phyloP scores from a whole-genome alignment of 768 basidiomycete genomes.

The Termitomyces sp. region DNA sequence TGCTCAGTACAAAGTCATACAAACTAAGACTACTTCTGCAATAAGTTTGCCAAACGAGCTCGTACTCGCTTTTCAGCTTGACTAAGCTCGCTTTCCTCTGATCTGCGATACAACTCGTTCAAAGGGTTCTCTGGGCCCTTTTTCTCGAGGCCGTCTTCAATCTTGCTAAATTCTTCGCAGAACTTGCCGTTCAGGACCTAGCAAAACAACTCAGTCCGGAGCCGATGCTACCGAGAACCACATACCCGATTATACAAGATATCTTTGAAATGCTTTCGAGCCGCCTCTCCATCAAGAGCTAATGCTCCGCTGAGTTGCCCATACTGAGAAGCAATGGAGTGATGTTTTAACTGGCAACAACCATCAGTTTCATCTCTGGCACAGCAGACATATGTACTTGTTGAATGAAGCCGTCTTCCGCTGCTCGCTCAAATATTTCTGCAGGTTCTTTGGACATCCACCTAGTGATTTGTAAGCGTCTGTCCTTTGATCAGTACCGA shows the following conservation, averaged over 20 bases:
- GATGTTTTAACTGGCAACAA: constrained; percentile 44
- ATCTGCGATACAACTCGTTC: constrained; percentile 43
- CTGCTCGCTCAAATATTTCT: constrained; percentile 62
- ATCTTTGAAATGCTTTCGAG: constrained; percentile 48
- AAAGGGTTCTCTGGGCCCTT: constrained; percentile 50
- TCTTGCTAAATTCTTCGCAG: constrained; percentile 44
- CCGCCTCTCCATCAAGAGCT: constrained; percentile 43
- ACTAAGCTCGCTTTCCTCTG: constrained; percentile 45
- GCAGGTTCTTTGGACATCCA: constrained; percentile 73
- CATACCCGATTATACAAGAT: constrained; percentile 52
- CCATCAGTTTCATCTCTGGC: constrained; percentile 1
- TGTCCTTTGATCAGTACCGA: too few species aligned
- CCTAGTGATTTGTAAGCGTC: constrained; percentile 20
- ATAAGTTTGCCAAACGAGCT: constrained; percentile 33
- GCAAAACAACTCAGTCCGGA: background rate
- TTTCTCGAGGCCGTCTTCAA: constrained; percentile 52
- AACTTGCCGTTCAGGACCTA: constrained; percentile 59
- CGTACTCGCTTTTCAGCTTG: constrained; percentile 58
- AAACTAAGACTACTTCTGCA: constrained; percentile 12
- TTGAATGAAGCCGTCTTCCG: constrained; percentile 57
- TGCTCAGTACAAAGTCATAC: constrained; percentile 8
- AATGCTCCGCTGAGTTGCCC: constrained; percentile 56
- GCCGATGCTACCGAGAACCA: background rate
- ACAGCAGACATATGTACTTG: constrained; percentile 29
- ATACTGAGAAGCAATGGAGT: constrained; percentile 56